Evolutionary conservation across 371 early-diverging fungal species (phyloP).

Genomic region (Rhizopus microsporus): DNA sequence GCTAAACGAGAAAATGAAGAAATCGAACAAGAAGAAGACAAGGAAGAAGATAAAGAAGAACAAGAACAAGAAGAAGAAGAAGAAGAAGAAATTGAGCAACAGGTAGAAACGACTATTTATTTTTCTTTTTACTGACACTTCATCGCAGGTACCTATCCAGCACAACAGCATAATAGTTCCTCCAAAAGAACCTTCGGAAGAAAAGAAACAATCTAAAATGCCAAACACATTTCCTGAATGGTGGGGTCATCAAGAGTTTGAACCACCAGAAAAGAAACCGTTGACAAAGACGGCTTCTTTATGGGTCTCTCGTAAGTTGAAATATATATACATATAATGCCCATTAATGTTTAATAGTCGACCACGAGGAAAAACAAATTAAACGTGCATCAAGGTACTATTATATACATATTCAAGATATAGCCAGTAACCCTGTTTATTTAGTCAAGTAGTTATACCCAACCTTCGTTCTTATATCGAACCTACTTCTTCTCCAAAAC

Average conservation of each 20-base stretch:
- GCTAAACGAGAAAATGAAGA: constrained; percentile 22
- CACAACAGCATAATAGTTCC: too few relatives aligned
- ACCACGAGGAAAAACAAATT: not conserved
- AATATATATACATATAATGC: not conserved
- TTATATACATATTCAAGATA: too few relatives aligned
- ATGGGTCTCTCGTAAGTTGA: not conserved
- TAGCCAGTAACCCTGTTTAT: not conserved
- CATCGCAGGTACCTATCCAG: not conserved
- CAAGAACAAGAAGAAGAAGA: not conserved
- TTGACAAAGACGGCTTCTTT: not conserved
- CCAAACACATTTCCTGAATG: constrained; percentile 47
- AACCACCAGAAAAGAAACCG: constrained; percentile 11
- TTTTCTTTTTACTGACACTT: not conserved
- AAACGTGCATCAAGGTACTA: not conserved
- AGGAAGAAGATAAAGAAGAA: constrained; percentile 5
- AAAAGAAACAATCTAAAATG: constrained; percentile 17
- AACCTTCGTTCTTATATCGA: not conserved
- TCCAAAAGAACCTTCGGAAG: too few relatives aligned
- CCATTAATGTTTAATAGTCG: not conserved
- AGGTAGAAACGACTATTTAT: not conserved
- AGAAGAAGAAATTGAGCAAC: not conserved
- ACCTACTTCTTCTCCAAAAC: not conserved
- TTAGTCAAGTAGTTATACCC: constrained; percentile 7
- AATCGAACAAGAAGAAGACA: constrained; percentile 1
- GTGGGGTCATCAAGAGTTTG: constrained; percentile 41